Evolutionary conservation across 257 asterid species (phyloP), one percentile per base, ranked within the genome.

Genomic region (Craterostigma plantagineum): DNA sequence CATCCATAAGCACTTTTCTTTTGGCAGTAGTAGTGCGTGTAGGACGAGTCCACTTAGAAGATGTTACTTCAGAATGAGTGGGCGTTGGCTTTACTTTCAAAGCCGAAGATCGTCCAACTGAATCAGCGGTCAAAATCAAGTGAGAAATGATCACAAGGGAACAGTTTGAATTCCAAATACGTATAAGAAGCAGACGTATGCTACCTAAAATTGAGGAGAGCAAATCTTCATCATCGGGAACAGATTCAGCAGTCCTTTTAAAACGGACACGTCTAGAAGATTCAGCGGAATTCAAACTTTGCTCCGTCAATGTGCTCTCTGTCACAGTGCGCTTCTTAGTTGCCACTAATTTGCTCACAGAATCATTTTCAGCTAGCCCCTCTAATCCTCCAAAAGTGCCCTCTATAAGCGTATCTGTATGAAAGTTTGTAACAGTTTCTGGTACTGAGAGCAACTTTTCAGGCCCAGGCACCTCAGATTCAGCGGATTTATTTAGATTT

Each of bases 131-230:
- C 54, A 13, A 48, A 40, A 57, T 43, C 13, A 52, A 48, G 62
- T 56, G 53, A 42, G 41, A n/a, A n/a, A 18, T 36, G 11, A 43
- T 13, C 14, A 8, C 38, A 58, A 54, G 44, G n/a, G n/a, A n/a
- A n/a, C n/a, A n/a, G n/a, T n/a, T 14, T 17, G 54, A 18, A 17
- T 49, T 35, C 39, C 33, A 11, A 9, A 30, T 10, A 54, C n/a
- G 40, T 35, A 33, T 34, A 16, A 42, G 43, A 34, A 14, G 58
- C 46, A 42, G 23, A 52, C 44, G 36, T 11, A 9, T 38, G 41
- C 27, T 70, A 87, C 98, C 98, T 63, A 87, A 70, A 57, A 87
- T 87, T 41, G 98, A 87, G 45, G 95, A 87, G 56, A 87, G 65
- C 62, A 79, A 57, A 70, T 87, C 95, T 61, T 79, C 81, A 48